Evolutionary conservation across 2,329 filamentous ascomycete genomes (phyloP).

Genomic region (Raffaelea albimanens): DNA sequence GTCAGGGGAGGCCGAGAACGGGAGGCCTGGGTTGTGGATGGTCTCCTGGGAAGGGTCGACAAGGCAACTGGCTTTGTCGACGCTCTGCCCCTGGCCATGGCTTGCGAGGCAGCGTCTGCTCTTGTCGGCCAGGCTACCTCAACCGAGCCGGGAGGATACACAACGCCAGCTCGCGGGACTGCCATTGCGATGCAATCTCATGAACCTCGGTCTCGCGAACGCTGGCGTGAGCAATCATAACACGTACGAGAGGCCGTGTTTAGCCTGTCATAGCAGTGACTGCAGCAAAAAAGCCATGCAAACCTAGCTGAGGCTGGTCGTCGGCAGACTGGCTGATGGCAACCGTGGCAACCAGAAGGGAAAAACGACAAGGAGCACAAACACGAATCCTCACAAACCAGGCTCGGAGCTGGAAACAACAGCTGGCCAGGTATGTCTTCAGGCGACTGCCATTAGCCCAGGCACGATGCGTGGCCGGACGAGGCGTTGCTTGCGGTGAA

Average conservation of each 20-base stretch:
- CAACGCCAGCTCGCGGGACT: conserved; percentile 10
- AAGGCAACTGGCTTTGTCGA: conserved; percentile 12
- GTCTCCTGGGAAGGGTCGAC: conserved; percentile 4
- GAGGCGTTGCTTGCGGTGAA: too few relatives aligned
- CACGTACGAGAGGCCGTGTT: not conserved
- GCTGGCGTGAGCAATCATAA: not conserved
- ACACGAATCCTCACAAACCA: too few relatives aligned
- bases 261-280: not conserved
- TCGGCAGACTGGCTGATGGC: not conserved
- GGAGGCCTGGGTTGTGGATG: conserved; percentile 3
- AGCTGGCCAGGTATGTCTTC: too few relatives aligned
- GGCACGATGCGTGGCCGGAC: too few relatives aligned
- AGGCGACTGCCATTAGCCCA: too few relatives aligned
- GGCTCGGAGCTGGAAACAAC: too few relatives aligned
- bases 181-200: conserved; percentile 18
- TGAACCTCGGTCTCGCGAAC: not conserved
- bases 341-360: not conserved
- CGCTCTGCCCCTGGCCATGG: conserved; percentile 3
- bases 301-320: not conserved
- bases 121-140: conserved; percentile 14
- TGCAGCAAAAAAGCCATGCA: not conserved
- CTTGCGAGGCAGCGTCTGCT: conserved; percentile 14
- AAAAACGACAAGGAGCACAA: not conserved
- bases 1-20: conserved; percentile 25
- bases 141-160: conserved; percentile 16